These are phyloP conservation scores for Balansia obtecta DNA, from an alignment of 2,329 filamentous ascomycete genomes.

Conservation along the genomic window DNA sequence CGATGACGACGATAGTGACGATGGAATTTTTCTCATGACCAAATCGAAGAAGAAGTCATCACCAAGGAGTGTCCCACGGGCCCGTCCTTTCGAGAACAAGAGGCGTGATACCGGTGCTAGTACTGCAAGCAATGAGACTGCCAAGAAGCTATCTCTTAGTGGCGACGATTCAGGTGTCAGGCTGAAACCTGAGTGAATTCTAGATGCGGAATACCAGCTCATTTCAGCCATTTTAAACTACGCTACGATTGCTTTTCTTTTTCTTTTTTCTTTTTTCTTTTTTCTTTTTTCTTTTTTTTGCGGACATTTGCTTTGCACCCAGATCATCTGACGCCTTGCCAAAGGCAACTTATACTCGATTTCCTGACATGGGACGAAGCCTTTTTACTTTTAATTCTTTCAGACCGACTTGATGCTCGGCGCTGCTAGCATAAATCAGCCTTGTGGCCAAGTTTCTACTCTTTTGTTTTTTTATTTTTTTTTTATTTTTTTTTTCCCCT, in stretches of 20 bases:
- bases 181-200: not conserved
- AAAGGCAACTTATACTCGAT: not conserved
- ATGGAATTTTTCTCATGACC: constrained; percentile 42
- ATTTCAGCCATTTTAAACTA: not conserved
- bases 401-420: not conserved
- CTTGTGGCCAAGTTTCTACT: constrained; percentile 7
- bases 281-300: too few relatives aligned
- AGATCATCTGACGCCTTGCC: not conserved
- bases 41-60: constrained; percentile 33
- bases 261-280: too few relatives aligned
- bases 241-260: constrained; percentile 6
- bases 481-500: not conserved
- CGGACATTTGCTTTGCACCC: not conserved
- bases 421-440: not conserved
- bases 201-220: too few relatives aligned
- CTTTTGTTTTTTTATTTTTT: constrained; percentile 3
- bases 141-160: constrained; percentile 40
- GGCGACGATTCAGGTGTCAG: constrained; percentile 15
- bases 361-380: not conserved
- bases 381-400: constrained; percentile 4
- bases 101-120: constrained; percentile 49
- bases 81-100: constrained; percentile 25
- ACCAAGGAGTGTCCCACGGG: constrained; percentile 7
- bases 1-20: constrained; percentile 39
- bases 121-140: constrained; percentile 50